Conservation (phyloP, 352 stramenopile genomes). For the Phytopythium boreale region DNA sequence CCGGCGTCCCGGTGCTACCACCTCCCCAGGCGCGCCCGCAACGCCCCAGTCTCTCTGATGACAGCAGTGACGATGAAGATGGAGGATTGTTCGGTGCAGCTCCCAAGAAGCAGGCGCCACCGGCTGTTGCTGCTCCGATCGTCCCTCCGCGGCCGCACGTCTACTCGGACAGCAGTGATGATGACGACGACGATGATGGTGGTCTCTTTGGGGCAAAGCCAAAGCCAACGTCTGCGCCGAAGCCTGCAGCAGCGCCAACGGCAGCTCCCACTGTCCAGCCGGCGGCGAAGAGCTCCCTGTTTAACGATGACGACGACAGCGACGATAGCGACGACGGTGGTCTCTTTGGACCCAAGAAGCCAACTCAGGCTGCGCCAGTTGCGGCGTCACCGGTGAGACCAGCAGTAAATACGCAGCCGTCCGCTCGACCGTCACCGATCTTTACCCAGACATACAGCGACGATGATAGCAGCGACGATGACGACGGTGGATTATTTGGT, state of each 20-base stretch:
- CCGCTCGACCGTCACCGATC: slow-evolving; percentile 10
- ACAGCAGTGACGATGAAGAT: slow-evolving; percentile 52
- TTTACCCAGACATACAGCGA: slow-evolving; percentile 13
- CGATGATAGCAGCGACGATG: slow-evolving; percentile 17
- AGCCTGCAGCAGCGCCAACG: slow-evolving; percentile 6
- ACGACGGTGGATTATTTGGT: slow-evolving; percentile 35
- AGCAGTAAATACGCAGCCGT: background rate
- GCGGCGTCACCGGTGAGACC: background rate
- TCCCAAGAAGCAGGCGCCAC: slow-evolving; percentile 19
- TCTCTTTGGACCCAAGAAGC: slow-evolving; percentile 26
- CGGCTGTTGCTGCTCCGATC: slow-evolving; percentile 6
- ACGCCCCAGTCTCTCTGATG: slow-evolving; percentile 42
- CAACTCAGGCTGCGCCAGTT: slow-evolving; percentile 4
- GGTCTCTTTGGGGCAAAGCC: slow-evolving; percentile 59
- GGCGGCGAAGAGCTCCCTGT: slow-evolving; percentile 41
- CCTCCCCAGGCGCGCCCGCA: slow-evolving; percentile 17
- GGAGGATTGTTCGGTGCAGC: slow-evolving; percentile 45
- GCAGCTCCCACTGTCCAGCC: slow-evolving; percentile 13
- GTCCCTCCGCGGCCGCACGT: slow-evolving; percentile 6
- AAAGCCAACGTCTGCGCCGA: slow-evolving; percentile 19
- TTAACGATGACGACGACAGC: slow-evolving; percentile 39
- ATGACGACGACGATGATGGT: slow-evolving; percentile 41
- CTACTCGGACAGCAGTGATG: slow-evolving; percentile 38
- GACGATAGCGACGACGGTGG: slow-evolving; percentile 35
- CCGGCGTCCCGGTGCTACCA: slow-evolving; percentile 16